Base-by-base conservation (phyloP, 1,284 basidiomycete species). In the Ceratorhiza oryzae-sativae region DNA sequence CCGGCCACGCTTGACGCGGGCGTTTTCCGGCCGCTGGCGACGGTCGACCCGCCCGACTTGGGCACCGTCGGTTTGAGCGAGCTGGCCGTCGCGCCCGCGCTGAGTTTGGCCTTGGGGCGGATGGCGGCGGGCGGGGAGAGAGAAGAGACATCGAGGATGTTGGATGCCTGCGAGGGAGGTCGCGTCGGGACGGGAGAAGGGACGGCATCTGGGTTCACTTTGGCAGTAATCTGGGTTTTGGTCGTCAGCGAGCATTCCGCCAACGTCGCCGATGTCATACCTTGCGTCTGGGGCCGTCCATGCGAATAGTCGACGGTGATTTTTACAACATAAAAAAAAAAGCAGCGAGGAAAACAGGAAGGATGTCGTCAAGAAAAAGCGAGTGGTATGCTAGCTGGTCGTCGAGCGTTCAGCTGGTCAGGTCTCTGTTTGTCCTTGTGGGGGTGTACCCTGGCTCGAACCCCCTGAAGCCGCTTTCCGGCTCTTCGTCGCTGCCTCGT, bases 231-330 rank as follows among this genome's bases (percentile, higher is more conserved):
- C 67, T 70, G 53, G 25, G 25, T 32, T 8, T 8, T 45, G 25
- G 67, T 70, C 67, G 39, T 68, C 51, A 68, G 41, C 63, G 20
- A 46, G 2, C 20, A 30, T n/a, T 58, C 12, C 9, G 20, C 42
- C 27, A 27, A 42, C 58, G 13, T 23, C 6, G 23, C 42, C 42
- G 9, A 63, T 32, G 25, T 39, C 42, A 25, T 18, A 68, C 63
- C 67, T 70, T 70, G 23, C 55, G 67, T 59, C 41, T 36, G 25
- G 53, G 53, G n/a, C 41, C 42, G 15, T 70, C 67, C 67, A 49
- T 70, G 13, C 18, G 15, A 41, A 56, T 53, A 59, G 20, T 12
- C 18, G 34, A 23, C 27, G 39, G 20, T 39, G 20, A 58, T 10
- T 36, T 59, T 48, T 56, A 55, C 41, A 58, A 42, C 53, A 70